Percentiles rank a stretch among this genome's conserved stretches.
Evolutionary conservation across 2,329 filamentous ascomycete genomes (phyloP).

Genomic region (Talaromyces sp.): DNA sequence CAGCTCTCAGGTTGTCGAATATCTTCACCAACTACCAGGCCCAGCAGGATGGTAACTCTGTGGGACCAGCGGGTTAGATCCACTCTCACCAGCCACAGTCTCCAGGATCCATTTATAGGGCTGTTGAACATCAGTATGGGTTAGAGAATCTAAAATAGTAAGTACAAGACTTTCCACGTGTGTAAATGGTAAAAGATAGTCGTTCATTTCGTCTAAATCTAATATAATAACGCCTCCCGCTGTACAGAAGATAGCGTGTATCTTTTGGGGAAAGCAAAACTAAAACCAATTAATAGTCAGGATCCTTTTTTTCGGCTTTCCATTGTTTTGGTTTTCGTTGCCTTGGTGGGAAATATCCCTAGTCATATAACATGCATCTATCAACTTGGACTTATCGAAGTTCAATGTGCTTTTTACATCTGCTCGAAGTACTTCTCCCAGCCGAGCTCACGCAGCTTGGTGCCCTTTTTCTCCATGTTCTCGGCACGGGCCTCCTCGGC

Average conservation of each 20-base stretch:
- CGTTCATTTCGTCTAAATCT: constrained; percentile 29
- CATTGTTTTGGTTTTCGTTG: constrained; percentile 7
- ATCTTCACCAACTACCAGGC: too few species aligned
- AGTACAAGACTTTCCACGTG: too few species aligned
- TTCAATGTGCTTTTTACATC: constrained; percentile 34
- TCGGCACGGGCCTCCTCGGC: constrained; percentile 44
- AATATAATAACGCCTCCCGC: constrained; percentile 16
- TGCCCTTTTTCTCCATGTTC: constrained; percentile 47
- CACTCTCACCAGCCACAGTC: neutral
- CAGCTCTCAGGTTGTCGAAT: too few species aligned
- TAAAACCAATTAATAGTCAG: neutral
- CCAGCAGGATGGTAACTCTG: neutral
- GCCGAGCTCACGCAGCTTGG: constrained; percentile 46
- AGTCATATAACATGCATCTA: neutral
- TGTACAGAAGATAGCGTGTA: constrained; percentile 14
- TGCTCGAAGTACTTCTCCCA: constrained; percentile 50
- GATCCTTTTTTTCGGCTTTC: neutral
- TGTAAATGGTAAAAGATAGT: constrained; percentile 2
- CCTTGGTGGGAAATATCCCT: neutral
- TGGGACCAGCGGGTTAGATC: constrained; percentile 2
- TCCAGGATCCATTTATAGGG: constrained; percentile 1
- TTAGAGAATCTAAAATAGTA: neutral
- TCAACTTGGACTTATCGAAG: neutral
- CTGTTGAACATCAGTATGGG: neutral
- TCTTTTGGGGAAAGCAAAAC: constrained; percentile 5